These are phyloP conservation scores for Nicotiana benthamiana DNA, from an alignment of 257 asterid species.

Conservation along the genomic window DNA sequence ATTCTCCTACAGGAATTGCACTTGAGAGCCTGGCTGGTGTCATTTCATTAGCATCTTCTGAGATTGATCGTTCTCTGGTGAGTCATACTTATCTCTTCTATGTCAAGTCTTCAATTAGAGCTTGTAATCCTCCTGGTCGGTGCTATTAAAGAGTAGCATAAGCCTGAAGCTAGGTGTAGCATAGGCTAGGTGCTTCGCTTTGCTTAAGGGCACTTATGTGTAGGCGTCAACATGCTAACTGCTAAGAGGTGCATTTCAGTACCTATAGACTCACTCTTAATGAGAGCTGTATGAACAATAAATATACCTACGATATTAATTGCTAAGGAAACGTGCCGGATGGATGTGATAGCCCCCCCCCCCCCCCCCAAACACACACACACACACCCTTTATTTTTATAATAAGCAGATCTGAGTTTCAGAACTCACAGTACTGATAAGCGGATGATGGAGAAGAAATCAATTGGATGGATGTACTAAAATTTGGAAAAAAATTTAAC, in stretches of 20 bases:
- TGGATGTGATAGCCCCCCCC: not conserved
- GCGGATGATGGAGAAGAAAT: not conserved
- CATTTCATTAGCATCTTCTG: conserved; percentile 66
- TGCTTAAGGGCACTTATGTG: not conserved
- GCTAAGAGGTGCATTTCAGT: not conserved
- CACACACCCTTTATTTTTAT: too few species aligned
- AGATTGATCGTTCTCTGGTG: conserved; percentile 71
- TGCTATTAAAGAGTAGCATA: not conserved
- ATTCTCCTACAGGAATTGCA: conserved; percentile 59
- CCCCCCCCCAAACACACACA: too few species aligned
- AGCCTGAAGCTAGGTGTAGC: not conserved
- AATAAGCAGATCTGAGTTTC: not conserved
- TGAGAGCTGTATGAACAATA: not conserved
- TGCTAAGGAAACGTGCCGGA: not conserved
- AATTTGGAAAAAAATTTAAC: not conserved
- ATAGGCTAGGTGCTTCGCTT: not conserved
- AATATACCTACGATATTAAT: too few species aligned
- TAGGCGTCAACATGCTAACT: not conserved
- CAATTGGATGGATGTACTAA: too few species aligned
- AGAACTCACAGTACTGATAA: not conserved
- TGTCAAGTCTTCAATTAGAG: not conserved
- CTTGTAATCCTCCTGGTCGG: not conserved
- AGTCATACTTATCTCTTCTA: conserved; percentile 9
- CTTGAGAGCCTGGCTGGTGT: conserved; percentile 86
- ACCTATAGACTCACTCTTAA: not conserved